Evolutionary conservation across 2,329 filamentous ascomycete species (phyloP).

Genomic region (Ceratocystis papillata): DNA sequence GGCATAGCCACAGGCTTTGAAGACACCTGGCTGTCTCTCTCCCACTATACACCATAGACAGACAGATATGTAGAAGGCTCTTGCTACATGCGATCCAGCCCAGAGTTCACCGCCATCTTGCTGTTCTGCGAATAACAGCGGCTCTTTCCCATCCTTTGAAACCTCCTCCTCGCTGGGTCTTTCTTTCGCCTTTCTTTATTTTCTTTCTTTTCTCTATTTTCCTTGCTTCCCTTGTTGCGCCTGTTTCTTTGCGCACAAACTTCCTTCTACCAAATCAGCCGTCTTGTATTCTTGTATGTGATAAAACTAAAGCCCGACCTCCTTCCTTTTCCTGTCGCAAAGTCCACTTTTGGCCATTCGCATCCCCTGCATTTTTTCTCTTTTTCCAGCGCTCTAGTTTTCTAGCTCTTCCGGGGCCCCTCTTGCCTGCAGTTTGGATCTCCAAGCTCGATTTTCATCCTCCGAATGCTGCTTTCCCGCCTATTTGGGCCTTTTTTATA

Average conservation of each 20-base stretch:
- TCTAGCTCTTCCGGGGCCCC: slow-evolving; percentile 1
- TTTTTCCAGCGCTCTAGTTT: neutral
- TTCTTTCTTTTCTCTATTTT: neutral
- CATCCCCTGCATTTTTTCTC: slow-evolving; percentile 10
- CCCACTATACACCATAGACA: neutral
- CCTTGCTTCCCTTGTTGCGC: neutral
- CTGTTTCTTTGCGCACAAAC: neutral
- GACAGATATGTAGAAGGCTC: neutral
- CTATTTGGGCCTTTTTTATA: neutral
- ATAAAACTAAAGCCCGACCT: slow-evolving; percentile 25
- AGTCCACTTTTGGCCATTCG: slow-evolving; percentile 9
- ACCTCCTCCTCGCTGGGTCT: neutral
- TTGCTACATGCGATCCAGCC: neutral
- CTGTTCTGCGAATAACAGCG: neutral
- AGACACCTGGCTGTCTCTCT: neutral
- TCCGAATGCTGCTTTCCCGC: neutral
- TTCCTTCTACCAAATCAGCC: neutral
- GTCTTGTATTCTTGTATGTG: slow-evolving; percentile 14
- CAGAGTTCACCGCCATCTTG: slow-evolving; percentile 8
- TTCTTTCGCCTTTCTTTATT: neutral
- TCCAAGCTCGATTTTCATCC: slow-evolving; percentile 7
- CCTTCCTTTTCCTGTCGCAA: slow-evolving; percentile 18
- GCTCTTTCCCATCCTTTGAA: slow-evolving; percentile 3
- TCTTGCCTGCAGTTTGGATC: slow-evolving; percentile 13
- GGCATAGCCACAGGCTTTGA: neutral